These are phyloP conservation scores for Pichia sp. DNA, from an alignment of 1,139 yeast species.

Conservation along the genomic window DNA sequence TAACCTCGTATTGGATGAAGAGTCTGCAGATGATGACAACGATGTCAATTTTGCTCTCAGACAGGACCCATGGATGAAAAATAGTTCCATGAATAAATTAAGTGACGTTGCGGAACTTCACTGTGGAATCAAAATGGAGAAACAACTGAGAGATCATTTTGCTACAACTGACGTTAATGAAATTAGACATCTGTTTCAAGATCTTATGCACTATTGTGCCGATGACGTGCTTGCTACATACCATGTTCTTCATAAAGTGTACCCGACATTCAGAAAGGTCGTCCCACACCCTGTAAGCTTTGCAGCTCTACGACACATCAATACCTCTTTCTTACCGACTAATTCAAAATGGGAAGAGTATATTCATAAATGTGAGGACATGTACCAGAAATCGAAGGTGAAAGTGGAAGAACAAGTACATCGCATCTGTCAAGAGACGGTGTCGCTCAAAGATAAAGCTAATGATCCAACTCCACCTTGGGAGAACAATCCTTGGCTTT, in stretches of 20 bases:
- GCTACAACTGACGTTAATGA: constrained; percentile 45
- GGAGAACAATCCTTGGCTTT: constrained; percentile 75
- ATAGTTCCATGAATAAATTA: constrained; percentile 74
- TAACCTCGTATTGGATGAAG: constrained; percentile 15
- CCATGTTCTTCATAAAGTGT: constrained; percentile 57
- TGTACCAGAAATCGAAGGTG: constrained; percentile 52
- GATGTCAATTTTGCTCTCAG: constrained; percentile 12
- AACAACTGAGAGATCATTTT: constrained; percentile 60
- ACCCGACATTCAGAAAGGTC: constrained; percentile 58
- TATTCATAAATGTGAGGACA: constrained; percentile 56
- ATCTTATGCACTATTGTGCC: constrained; percentile 75
- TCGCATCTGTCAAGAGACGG: constrained; percentile 54
- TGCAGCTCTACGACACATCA: constrained; percentile 75
- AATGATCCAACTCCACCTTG: constrained; percentile 31
- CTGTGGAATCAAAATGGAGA: constrained; percentile 64
- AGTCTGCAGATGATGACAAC: constrained; percentile 19
- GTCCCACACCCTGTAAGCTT: constrained; percentile 95
- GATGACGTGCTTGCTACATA: constrained; percentile 74
- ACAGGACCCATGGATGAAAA: constrained; percentile 69
- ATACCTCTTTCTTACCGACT: constrained; percentile 77
- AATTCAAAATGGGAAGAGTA: constrained; percentile 68
- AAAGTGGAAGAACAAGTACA: constrained; percentile 54
- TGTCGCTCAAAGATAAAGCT: constrained; percentile 25
- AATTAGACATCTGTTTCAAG: constrained; percentile 51
- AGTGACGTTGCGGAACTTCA: constrained; percentile 78